Conservation (phyloP, 2,329 filamentous ascomycete species). For the Cladophialophora exuberans region DNA sequence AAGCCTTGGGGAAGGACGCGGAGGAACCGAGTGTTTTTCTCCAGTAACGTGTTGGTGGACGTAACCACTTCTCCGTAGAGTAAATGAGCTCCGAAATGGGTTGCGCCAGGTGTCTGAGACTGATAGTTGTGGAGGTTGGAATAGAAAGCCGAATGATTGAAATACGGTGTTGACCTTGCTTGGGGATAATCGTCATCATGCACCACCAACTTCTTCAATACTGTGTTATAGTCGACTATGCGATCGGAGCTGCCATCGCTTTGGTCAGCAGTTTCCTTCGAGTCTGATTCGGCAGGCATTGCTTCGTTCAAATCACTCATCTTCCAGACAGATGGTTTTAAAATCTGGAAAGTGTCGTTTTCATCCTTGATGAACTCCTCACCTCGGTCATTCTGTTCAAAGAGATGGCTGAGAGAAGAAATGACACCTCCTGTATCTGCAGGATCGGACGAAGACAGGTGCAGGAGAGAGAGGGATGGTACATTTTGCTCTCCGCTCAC, state of each 20-base stretch:
- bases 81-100: slow-evolving; percentile 73
- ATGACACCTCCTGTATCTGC: slow-evolving; percentile 70
- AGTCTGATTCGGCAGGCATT: slow-evolving; percentile 45
- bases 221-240: slow-evolving; percentile 72
- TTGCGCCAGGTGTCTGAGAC: slow-evolving; percentile 42
- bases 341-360: slow-evolving; percentile 79
- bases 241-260: slow-evolving; percentile 51
- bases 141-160: slow-evolving; percentile 82
- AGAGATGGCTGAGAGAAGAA: slow-evolving; percentile 63
- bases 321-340: slow-evolving; percentile 67
- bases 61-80: slow-evolving; percentile 92
- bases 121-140: slow-evolving; percentile 71
- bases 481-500: slow-evolving; percentile 71
- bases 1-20: slow-evolving; percentile 80
- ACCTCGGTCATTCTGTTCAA: slow-evolving; percentile 67
- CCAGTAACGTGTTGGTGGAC: slow-evolving; percentile 89
- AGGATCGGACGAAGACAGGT: slow-evolving; percentile 73
- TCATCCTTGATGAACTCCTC: slow-evolving; percentile 77
- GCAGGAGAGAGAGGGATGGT: slow-evolving; percentile 78
- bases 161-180: slow-evolving; percentile 76
- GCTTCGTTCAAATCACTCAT: slow-evolving; percentile 59
- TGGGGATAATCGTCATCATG: slow-evolving; percentile 71
- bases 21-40: slow-evolving; percentile 85
- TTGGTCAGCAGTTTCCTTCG: slow-evolving; percentile 37
- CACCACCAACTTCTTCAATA: slow-evolving; percentile 73